Evolutionary conservation across 495 filamentous ascomycete genomes (phyloP), one percentile per base, ranked within the genome.

Genomic region (Tetracladium setigerum): DNA sequence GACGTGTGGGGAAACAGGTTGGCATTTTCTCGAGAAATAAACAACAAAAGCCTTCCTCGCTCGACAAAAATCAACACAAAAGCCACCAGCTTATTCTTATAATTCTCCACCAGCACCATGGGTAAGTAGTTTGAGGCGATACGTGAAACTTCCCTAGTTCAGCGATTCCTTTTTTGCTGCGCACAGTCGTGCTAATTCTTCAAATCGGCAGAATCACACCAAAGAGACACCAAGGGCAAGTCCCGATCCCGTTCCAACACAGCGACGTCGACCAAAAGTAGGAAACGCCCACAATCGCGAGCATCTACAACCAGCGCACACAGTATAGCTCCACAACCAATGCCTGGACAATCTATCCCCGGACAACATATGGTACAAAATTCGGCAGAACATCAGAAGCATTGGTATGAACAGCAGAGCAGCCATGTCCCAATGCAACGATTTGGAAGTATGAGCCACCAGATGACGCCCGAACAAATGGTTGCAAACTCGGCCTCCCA

Each of bases 281-380:
- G 72, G 57, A 83, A 79, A 58, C 77, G 86, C 37, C 76, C 85
- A 44, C 70, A 79, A 30, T 95, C 89, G 24, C 73, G 87, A 66
- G 88, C 84, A 33, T 95, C 89, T 37, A 92, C 88, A 4, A 80
- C 86, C n/a, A 91, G 87, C 43, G 77, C 82, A 12, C 84, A 82
- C 51, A 89, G 82, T 53, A 74, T 71, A 58, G 71, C 75, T 6
- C 84, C 82, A 30, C 84, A 85, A 52, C 74, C 83, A 38, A 76
- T 74, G 34, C 69, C 84, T 22, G 81, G 86, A 33, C 78, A 81
- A 46, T 74, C 79, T 52, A 60, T 73, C n/a, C n/a, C n/a, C n/a
- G 81, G 86, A 33, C 78, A 81, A 46, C 74, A 79, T 52, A 60
- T 73, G 30, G 58, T 70, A 49, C 72, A 73, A 1, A 51, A 50